A percentile compares a stretch with the other conserved stretches of the same genome.
Evolutionary conservation across 179 eudicot genomes (phyloP).

Genomic region (Pouteria campechiana): DNA sequence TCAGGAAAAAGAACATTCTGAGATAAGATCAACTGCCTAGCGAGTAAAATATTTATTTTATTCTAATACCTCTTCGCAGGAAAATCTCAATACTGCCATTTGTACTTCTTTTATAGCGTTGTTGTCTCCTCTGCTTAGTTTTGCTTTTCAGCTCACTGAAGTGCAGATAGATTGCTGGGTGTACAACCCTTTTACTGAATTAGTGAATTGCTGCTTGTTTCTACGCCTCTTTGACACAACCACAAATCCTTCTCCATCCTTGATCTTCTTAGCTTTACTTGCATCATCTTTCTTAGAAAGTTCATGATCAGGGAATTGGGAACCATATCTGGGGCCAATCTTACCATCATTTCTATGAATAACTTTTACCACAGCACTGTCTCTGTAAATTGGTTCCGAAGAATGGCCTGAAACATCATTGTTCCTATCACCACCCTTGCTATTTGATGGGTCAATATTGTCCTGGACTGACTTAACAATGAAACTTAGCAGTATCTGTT

Average conservation of each 20-base stretch:
- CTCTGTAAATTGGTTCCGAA: slow-evolving; percentile 75
- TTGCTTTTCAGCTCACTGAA: slow-evolving; percentile 40
- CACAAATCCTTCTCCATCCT: slow-evolving; percentile 84
- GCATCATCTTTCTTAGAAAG: slow-evolving; percentile 10
- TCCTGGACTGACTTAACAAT: slow-evolving; percentile 81
- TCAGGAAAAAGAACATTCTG: no score
- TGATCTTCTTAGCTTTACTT: slow-evolving; percentile 25
- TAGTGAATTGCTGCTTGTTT: slow-evolving; percentile 55
- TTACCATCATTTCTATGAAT: slow-evolving; percentile 52
- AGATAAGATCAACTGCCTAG: no score
- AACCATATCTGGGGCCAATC: slow-evolving; percentile 11
- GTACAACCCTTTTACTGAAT: slow-evolving; percentile 47
- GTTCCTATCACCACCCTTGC: slow-evolving; percentile 21
- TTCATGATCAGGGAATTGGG: slow-evolving; percentile 16
- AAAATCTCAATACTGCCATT: no score
- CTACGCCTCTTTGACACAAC: slow-evolving; percentile 77
- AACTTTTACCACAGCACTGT: slow-evolving; percentile 71
- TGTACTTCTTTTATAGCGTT: no score
- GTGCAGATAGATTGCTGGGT: slow-evolving; percentile 77
- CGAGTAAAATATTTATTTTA: no score
- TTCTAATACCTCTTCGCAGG: no score
- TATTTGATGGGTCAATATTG: slow-evolving; percentile 22
- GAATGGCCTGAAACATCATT: slow-evolving; percentile 34
- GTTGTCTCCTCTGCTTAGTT: no score
- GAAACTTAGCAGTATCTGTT: slow-evolving; percentile 91